Evolutionary conservation across 768 basidiomycete genomes (phyloP), one percentile per base, ranked within the genome.

Genomic region (Trametes cubensis): DNA sequence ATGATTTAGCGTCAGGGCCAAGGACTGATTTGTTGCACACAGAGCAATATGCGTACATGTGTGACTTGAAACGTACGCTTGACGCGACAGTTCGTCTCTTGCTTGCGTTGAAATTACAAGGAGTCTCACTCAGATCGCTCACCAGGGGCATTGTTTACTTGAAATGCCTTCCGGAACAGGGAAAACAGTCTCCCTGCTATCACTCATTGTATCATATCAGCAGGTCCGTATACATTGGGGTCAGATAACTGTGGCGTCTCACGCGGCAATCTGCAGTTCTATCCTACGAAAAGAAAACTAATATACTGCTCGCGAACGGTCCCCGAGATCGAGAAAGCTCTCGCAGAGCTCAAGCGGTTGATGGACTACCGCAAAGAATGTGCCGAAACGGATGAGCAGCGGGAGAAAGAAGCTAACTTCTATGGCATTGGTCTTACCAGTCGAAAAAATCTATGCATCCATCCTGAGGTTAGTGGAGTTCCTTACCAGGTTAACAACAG

Each of bases 21-120:
- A 55, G 2, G 21, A 21, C 30, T 42, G 6, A 52, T 51, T 41
- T 23, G n/a, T 2, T 18, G 13, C 11, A 10, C 18, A 46, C 70
- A 94, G 97, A 98, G 72, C 97, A 98, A 87, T 98, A 95, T 87
- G 88, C 92, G 42, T 99, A 99, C 73, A 98, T 99, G 95, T 94
- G 94, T 76, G 97, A 99, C 77, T 83, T 99, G 66, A 99, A 99
- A 76, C 82, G 93, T 68, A 94, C 96, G 2, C 83, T 99, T 18
- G 97, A 99, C 77, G 95, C 95, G 39, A 89, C 92, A 62, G 95
- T 95, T 74, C 63, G 79, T 70, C 20, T 15, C n/a, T 51, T 30
- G 45, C 41, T 61, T 28, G 17, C n/a, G 47, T 61, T 38, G 41
- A 45, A 6, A 40, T 61, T 47, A 15, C 30, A 30, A 26, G 42